Percentiles rank a stretch among this genome's conserved stretches.
These are phyloP conservation scores for Mycena sp. DNA, from an alignment of 1,284 basidiomycete species.

Conservation along the genomic window DNA sequence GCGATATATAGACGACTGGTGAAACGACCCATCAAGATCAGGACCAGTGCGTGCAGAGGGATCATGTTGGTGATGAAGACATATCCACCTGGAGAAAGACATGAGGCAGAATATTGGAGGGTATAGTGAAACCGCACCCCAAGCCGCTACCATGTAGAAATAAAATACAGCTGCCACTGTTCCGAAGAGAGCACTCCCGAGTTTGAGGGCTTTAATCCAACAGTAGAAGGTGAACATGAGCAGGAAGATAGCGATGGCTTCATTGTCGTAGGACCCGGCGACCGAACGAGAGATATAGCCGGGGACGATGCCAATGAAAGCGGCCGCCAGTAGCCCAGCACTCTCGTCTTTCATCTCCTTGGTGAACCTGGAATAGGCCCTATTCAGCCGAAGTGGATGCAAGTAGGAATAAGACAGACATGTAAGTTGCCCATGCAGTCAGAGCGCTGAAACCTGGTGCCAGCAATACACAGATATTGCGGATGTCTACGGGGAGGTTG, in stretches of 20 bases:
- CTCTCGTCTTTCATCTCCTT: slow-evolving; percentile 94
- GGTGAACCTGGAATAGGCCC: slow-evolving; percentile 82
- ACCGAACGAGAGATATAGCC: slow-evolving; percentile 99
- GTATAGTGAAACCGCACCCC: slow-evolving; percentile 71
- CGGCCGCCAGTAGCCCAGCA: slow-evolving; percentile 96
- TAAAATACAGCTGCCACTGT: slow-evolving; percentile 95
- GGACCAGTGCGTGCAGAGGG: slow-evolving; percentile 91
- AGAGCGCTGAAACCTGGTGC: slow-evolving; percentile 97
- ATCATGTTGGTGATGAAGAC: slow-evolving; percentile 99
- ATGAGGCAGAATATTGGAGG: background rate
- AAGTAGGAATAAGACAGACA: slow-evolving; percentile 59
- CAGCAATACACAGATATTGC: slow-evolving; percentile 96
- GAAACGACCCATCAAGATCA: slow-evolving; percentile 98
- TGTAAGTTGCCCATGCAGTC: slow-evolving; percentile 97
- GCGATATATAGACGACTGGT: slow-evolving; percentile 93
- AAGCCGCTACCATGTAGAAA: slow-evolving; percentile 99
- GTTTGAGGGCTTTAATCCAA: slow-evolving; percentile 98
- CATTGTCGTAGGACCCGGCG: slow-evolving; percentile 99
- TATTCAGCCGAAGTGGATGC: slow-evolving; percentile 14
- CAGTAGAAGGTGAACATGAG: slow-evolving; percentile 99
- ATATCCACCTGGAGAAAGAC: slow-evolving; percentile 79
- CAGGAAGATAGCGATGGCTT: slow-evolving; percentile 99
- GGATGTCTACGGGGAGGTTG: slow-evolving; percentile 96
- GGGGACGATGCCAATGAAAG: slow-evolving; percentile 98
- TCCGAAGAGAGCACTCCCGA: slow-evolving; percentile 92